Percentiles rank a stretch among this genome's conserved stretches.
Evolutionary conservation across 768 basidiomycete genomes (phyloP).

Genomic region (Termitomyces titanicus): DNA sequence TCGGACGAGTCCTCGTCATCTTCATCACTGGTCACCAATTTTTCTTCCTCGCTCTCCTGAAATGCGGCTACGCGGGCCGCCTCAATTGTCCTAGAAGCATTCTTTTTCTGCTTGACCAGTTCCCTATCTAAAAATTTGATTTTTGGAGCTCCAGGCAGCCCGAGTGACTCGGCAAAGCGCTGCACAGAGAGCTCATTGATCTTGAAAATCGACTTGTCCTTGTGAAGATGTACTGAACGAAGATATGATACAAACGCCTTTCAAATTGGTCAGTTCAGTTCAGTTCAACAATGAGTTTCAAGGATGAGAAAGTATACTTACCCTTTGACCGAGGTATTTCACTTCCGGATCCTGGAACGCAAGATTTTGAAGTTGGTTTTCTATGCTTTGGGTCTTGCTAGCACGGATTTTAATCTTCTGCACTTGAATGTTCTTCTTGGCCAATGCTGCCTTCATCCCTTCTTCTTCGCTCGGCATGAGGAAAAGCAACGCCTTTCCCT

Average conservation of each 20-base stretch:
- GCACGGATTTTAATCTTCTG: constrained; percentile 84
- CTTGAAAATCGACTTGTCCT: constrained; percentile 92
- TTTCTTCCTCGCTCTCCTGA: constrained; percentile 15
- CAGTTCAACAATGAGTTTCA: neutral
- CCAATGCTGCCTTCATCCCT: constrained; percentile 75
- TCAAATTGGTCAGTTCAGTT: neutral
- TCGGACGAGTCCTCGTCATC: constrained; percentile 7
- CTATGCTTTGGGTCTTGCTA: constrained; percentile 82
- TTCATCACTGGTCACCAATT: constrained; percentile 6
- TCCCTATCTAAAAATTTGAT: constrained; percentile 81
- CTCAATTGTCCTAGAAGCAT: constrained; percentile 47
- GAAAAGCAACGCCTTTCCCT: constrained; percentile 81
- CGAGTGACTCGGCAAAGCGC: constrained; percentile 83
- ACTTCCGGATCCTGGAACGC: constrained; percentile 95
- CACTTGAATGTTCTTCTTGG: constrained; percentile 66
- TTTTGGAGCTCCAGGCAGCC: constrained; percentile 92
- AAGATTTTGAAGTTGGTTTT: constrained; percentile 87
- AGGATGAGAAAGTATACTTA: constrained; percentile 48
- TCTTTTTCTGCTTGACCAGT: constrained; percentile 73
- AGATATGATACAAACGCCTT: constrained; percentile 97
- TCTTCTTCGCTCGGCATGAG: constrained; percentile 90
- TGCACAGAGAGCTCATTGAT: constrained; percentile 78
- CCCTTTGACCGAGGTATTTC: constrained; percentile 93
- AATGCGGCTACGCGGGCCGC: constrained; percentile 25
- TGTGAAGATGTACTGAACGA: constrained; percentile 88